phyloP scores from a whole-genome alignment of 139 green algal species.

The Zygnema cylindricum region DNA sequence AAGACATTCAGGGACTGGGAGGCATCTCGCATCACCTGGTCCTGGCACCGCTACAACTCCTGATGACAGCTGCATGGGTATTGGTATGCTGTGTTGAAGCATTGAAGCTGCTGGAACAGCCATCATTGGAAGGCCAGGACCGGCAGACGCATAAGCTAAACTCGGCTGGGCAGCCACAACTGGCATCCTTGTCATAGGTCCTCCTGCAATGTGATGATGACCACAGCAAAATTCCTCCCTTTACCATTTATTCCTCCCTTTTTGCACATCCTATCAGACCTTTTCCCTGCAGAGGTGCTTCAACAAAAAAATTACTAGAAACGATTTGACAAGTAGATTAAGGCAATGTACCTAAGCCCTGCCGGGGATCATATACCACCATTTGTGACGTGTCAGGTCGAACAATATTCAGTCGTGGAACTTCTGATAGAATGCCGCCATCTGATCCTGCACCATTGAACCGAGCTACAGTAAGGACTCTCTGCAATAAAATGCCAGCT shows the following conservation, averaged over 20 bases:
- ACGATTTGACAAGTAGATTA: no score
- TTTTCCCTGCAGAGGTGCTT: background rate
- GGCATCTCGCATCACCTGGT: background rate
- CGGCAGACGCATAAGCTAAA: background rate
- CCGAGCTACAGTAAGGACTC: background rate
- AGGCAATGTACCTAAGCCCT: constrained; percentile 22
- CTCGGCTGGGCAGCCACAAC: background rate
- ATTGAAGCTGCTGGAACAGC: background rate
- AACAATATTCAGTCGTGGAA: constrained; percentile 23
- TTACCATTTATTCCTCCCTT: background rate
- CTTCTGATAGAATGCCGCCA: background rate
- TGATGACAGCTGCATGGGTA: background rate
- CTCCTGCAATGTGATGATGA: background rate
- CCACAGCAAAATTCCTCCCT: no score
- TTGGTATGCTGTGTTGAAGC: background rate
- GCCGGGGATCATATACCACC: constrained; percentile 40
- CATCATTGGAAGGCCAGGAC: background rate
- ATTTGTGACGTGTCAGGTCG: constrained; percentile 22
- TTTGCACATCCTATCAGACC: background rate
- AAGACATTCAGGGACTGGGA: no score
- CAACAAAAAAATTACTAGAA: background rate
- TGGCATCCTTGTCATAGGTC: background rate
- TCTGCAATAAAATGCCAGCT: background rate
- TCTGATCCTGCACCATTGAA: background rate
- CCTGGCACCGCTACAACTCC: background rate